phyloP scores from a whole-genome alignment of 2,329 filamentous ascomycete species.

The Macroventuria anomochaeta region DNA sequence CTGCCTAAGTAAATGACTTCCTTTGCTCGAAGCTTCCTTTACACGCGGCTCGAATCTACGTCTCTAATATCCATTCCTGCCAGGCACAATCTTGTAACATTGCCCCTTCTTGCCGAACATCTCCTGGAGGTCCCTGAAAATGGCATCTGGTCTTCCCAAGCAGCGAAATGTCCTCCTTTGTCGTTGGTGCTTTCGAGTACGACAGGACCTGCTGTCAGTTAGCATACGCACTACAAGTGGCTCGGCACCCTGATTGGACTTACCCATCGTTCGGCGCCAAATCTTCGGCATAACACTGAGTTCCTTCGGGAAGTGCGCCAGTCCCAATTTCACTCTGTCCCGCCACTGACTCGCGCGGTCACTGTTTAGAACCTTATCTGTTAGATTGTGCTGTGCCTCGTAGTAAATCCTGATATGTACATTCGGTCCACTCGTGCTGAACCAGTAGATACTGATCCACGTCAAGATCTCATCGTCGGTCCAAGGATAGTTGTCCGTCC shows the following conservation, averaged over 20 bases:
- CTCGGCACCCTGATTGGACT: constrained; percentile 1
- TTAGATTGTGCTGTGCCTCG: constrained; percentile 60
- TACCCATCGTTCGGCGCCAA: constrained; percentile 65
- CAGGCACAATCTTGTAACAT: constrained; percentile 44
- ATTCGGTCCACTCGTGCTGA: constrained; percentile 71
- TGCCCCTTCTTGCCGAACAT: constrained; percentile 63
- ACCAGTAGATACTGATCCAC: constrained; percentile 77
- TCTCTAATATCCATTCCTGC: constrained; percentile 28
- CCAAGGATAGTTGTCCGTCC: constrained; percentile 76
- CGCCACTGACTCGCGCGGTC: constrained; percentile 53
- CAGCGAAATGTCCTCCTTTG: constrained; percentile 67
- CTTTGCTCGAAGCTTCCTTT: too few species aligned
- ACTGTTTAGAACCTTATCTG: constrained; percentile 33
- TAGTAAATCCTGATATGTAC: constrained; percentile 76
- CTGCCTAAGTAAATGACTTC: too few species aligned
- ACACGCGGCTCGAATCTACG: neutral
- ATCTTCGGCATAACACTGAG: constrained; percentile 60
- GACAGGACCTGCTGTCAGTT: constrained; percentile 49
- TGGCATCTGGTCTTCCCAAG: constrained; percentile 63
- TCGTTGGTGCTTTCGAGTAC: constrained; percentile 62
- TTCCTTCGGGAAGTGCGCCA: constrained; percentile 66
- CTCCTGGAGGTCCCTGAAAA: constrained; percentile 60
- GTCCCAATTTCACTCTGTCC: constrained; percentile 57
- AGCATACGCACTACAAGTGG: neutral
- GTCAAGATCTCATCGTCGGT: constrained; percentile 77